Evolutionary conservation across 768 basidiomycete species (phyloP), one percentile per base, ranked within the genome.

Genomic region (Roridomyces roridus): DNA sequence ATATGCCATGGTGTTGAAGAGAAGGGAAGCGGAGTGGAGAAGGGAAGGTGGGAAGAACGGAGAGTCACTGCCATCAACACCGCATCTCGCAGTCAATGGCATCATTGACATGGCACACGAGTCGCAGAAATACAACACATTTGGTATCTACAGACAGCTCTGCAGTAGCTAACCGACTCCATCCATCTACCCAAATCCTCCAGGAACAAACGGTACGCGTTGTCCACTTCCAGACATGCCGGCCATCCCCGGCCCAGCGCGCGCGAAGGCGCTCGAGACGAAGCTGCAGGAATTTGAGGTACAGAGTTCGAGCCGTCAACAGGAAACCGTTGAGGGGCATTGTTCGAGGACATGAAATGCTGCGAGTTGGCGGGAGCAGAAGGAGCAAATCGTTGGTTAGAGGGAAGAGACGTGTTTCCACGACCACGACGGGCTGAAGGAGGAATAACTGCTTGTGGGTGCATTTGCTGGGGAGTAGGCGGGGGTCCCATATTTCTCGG

Each of bases 171-270:
- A n/a, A 14, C 31, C 24, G 21, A 7, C 24, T 23, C 46, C 18
- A 17, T 42, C 51, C 9, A 15, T 6, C 67, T 62, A 75, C 40
- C 72, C 67, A 56, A 74, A 70, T 37, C 67, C 69, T 24, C 65
- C 70, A 34, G 76, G 77, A 34, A 81, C 65, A 67, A 88, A 88
- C 37, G 85, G 82, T 57, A 76, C 73, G 63, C 86, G 78, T 55
- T 88, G 86, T 20, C 72, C 69, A 59, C 55, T 41, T 25, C 65
- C 49, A 41, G 58, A 47, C 24, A 59, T 26, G 46, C 59, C 48
- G 37, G 39, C 36, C 9, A 44, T 11, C 31, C 20, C 43, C 11
- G 53, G 26, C 43, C 57, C 62, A 26, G 65, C n/a, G 67, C 57
- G 23, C 73, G 62, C 46, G 65, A 68, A n/a, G 66, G 67, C 12